A percentile compares a stretch with the other conserved stretches of the same genome.
These are phyloP conservation scores for Lavandula angustifolia DNA, from an alignment of 257 asterid genomes.

Conservation along the genomic window DNA sequence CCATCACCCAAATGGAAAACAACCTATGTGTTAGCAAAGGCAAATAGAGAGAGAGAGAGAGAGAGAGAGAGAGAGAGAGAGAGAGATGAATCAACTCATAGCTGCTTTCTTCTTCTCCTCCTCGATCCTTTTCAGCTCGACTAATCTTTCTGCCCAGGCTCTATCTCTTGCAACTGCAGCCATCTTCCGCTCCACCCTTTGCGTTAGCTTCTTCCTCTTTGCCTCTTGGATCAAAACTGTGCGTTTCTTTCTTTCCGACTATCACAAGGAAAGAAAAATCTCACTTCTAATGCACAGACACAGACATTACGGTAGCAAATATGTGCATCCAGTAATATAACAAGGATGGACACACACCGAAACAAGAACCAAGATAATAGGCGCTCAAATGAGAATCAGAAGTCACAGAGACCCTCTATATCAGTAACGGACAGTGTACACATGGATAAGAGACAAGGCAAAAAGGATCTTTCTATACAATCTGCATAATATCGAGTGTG, in stretches of 20 bases:
- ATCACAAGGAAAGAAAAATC: neutral
- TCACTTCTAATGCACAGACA: constrained; percentile 11
- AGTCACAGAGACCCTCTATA: neutral
- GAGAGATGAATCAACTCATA: constrained; percentile 38
- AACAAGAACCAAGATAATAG: neutral
- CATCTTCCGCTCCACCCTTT: constrained; percentile 89
- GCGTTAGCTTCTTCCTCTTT: constrained; percentile 57
- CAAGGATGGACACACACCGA: neutral
- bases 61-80: neutral
- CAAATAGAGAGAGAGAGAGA: neutral
- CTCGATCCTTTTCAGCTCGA: constrained; percentile 75
- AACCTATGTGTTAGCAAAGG: neutral
- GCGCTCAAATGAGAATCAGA: constrained; percentile 19
- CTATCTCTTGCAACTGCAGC: constrained; percentile 96
- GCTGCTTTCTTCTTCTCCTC: constrained; percentile 69
- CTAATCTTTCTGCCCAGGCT: constrained; percentile 84
- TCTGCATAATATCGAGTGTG: too few species aligned
- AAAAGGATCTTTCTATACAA: too few species aligned
- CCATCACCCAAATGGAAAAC: neutral
- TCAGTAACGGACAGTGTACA: too few species aligned
- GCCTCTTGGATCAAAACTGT: constrained; percentile 79
- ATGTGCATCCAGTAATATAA: neutral
- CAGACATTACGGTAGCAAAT: neutral
- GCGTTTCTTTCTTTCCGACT: constrained; percentile 86
- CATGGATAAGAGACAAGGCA: too few species aligned